Percentiles rank a stretch among this genome's conserved stretches.
These are phyloP conservation scores for Emydomyces testavorans DNA, from an alignment of 2,329 filamentous ascomycete genomes.

Conservation along the genomic window DNA sequence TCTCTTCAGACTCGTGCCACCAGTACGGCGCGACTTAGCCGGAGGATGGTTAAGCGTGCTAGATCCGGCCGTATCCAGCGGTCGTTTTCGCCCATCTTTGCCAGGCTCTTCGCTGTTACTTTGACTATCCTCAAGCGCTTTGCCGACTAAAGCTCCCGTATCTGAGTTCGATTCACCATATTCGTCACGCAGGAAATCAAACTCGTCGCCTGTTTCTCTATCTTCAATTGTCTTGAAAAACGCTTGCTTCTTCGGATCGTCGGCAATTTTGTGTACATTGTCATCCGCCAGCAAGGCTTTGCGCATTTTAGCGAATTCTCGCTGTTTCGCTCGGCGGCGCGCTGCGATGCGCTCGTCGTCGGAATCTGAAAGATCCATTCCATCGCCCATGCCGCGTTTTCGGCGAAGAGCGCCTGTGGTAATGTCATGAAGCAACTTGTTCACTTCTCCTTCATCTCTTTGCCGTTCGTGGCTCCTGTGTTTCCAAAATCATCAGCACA, in stretches of 20 bases:
- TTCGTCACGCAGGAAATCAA: conserved; percentile 55
- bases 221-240: conserved; percentile 89
- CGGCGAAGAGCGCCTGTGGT: conserved; percentile 77
- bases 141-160: conserved; percentile 1
- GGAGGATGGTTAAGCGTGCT: conserved; percentile 44
- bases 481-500: conserved; percentile 16
- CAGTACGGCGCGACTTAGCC: conserved; percentile 51
- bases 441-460: conserved; percentile 74
- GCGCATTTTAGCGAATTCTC: conserved; percentile 83
- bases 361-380: conserved; percentile 78
- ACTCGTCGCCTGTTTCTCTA: conserved; percentile 54
- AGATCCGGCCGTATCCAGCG: conserved; percentile 30
- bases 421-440: conserved; percentile 86
- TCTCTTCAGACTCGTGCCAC: conserved; percentile 46
- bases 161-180: conserved; percentile 21
- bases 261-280: conserved; percentile 77
- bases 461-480: conserved; percentile 63
- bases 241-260: conserved; percentile 77
- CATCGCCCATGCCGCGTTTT: conserved; percentile 60
- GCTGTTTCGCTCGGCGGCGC: conserved; percentile 65
- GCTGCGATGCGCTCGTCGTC: conserved; percentile 70
- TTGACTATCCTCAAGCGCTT: conserved; percentile 15
- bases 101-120: conserved; percentile 1
- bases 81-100: conserved; percentile 22
- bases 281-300: conserved; percentile 80